Evolutionary conservation across 345 rosid genomes (phyloP), one percentile per base, ranked within the genome.

Genomic region (Populus simonii): DNA sequence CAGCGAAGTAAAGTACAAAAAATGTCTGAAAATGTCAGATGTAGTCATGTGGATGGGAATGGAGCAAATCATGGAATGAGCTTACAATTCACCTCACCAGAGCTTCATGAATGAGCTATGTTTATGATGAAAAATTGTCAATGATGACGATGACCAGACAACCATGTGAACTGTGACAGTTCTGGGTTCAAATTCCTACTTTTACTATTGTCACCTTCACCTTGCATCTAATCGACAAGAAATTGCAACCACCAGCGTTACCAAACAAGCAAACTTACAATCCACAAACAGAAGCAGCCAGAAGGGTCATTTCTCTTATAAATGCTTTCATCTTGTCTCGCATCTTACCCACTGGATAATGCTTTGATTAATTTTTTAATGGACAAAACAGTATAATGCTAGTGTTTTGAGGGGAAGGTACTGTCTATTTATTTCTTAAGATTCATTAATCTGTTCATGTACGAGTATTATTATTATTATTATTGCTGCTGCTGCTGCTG

Each of bases 171-270:
- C 57, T n/a, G 13, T 71, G 73, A 53, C 68, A 73, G 8, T 38
- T 45, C 23, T 47, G 77, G 78, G 80, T 75, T 78, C 81, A 65
- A 3, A 35, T 55, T 1, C 31, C 65, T n/a, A n/a, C 36, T 20
- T 41, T 10, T 25, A 2, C 2, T 43, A 13, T 43, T 11, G 47
- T 43, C 47, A 43, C 36, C 36, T 33, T 33, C 36, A 33, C 36
- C 36, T 33, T 33, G 36, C 36, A n/a, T 45, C n/a, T n/a, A 43
- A 1, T 8, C 66, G 80, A 76, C 45, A 53, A 62, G 81, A 78
- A 78, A 74, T 82, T 47, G 74, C 85, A 84, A 86, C 85, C 72
- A 78, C 84, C 66, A 4, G 53, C 66, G n/a, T 33, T 72, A 55
- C 18, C 75, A 38, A 39, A 18, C 55, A 61, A 6, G 16, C 76